Percentiles rank a stretch among this genome's conserved stretches.
phyloP scores from a whole-genome alignment of 2,329 filamentous ascomycete genomes.

The Cercospora sesami region DNA sequence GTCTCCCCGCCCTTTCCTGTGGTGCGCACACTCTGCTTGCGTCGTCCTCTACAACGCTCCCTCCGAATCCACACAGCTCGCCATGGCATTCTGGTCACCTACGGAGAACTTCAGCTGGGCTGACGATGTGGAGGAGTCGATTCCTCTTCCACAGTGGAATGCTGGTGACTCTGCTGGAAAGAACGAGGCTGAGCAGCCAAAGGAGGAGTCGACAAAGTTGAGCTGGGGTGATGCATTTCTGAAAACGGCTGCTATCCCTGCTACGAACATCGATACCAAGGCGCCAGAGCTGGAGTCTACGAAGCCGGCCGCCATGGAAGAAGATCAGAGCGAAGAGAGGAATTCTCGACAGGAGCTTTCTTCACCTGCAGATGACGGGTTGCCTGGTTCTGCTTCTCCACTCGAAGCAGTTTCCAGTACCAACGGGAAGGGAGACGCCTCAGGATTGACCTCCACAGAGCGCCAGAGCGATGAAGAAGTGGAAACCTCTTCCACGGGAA shows the following conservation, averaged over 20 bases:
- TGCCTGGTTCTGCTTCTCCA: not conserved
- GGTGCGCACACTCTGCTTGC: not conserved
- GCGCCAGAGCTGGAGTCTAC: not conserved
- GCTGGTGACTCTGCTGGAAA: not conserved
- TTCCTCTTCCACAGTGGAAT: not conserved
- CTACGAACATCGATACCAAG: not conserved
- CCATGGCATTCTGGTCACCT: not conserved
- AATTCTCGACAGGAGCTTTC: not conserved
- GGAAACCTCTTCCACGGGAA: not conserved
- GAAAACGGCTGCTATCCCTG: not conserved
- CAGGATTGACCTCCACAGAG: not conserved
- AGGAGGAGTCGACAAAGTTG: not conserved
- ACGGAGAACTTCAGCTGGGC: not conserved
- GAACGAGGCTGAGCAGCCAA: not conserved
- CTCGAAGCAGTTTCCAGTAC: not conserved
- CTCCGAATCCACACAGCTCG: not conserved
- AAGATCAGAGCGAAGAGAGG: not conserved
- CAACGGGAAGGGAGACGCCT: not conserved
- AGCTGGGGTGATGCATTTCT: not conserved
- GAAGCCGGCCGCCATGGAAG: not conserved
- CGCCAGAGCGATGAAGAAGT: not conserved
- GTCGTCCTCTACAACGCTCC: not conserved
- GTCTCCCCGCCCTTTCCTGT: no score
- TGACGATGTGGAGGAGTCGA: not conserved
- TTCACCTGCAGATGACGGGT: not conserved